Evolutionary conservation across 768 basidiomycete genomes (phyloP).

Genomic region (Dacryopinax spathularia): DNA sequence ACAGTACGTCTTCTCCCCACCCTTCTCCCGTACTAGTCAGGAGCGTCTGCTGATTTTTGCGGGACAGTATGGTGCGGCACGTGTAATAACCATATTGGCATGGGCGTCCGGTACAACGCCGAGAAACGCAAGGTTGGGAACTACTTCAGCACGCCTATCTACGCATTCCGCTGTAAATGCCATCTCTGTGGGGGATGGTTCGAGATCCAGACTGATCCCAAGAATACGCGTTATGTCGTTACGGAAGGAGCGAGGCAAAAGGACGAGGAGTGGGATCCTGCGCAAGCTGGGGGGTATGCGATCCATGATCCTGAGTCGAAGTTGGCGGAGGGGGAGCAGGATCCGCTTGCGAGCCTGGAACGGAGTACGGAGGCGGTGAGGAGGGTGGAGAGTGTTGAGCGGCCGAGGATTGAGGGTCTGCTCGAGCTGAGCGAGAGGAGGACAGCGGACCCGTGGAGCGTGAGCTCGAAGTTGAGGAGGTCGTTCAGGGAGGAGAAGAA

Average conservation of each 20-base stretch:
- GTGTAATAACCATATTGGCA: slow-evolving; percentile 93
- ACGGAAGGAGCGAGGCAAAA: slow-evolving; percentile 85
- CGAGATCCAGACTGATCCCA: slow-evolving; percentile 92
- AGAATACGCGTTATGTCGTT: slow-evolving; percentile 95
- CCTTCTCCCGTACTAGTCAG: slow-evolving; percentile 4
- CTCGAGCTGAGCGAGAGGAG: slow-evolving; percentile 62
- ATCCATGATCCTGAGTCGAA: slow-evolving; percentile 47
- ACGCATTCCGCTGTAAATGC: slow-evolving; percentile 92
- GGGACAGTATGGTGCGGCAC: slow-evolving; percentile 38
- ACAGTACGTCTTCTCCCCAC: slow-evolving; percentile 65
- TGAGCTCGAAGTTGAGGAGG: slow-evolving; percentile 61
- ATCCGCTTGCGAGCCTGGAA: slow-evolving; percentile 79
- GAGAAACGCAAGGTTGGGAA: slow-evolving; percentile 95
- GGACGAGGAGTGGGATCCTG: slow-evolving; percentile 93
- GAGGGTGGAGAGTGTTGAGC: slow-evolving; percentile 53
- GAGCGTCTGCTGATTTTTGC: background rate
- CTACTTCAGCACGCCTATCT: slow-evolving; percentile 92
- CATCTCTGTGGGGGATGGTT: slow-evolving; percentile 95
- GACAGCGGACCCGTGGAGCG: slow-evolving; percentile 73
- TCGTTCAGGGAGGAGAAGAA: slow-evolving; percentile 81
- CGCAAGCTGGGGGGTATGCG: slow-evolving; percentile 86
- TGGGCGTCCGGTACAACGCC: slow-evolving; percentile 99
- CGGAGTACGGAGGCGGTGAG: slow-evolving; percentile 72
- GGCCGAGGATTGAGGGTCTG: slow-evolving; percentile 68
- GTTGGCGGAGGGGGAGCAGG: slow-evolving; percentile 39